These are phyloP conservation scores for Mycena floridula DNA, from an alignment of 768 basidiomycete genomes.

Conservation along the genomic window DNA sequence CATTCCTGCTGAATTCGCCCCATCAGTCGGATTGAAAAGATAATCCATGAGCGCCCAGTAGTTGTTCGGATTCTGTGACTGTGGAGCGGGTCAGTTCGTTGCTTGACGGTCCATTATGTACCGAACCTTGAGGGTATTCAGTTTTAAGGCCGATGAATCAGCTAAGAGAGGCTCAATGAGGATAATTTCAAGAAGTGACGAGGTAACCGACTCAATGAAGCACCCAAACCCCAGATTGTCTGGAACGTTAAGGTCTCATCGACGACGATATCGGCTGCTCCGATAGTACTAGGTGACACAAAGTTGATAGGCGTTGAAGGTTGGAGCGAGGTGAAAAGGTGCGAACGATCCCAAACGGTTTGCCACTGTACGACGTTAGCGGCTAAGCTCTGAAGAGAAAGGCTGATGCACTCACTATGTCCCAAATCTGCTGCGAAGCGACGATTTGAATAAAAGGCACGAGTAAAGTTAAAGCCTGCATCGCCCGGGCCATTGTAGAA, in stretches of 20 bases:
- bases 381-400: slow-evolving; percentile 5
- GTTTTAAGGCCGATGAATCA: slow-evolving; percentile 59
- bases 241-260: slow-evolving; percentile 51
- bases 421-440: slow-evolving; percentile 48
- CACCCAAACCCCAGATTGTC: slow-evolving; percentile 62
- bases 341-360: slow-evolving; percentile 47
- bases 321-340: slow-evolving; percentile 43
- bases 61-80: slow-evolving; percentile 16
- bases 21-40: slow-evolving; percentile 24
- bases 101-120: neutral
- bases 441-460: slow-evolving; percentile 13
- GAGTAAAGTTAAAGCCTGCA: neutral
- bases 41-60: slow-evolving; percentile 21
- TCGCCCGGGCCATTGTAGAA: too few species aligned
- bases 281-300: slow-evolving; percentile 46
- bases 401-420: slow-evolving; percentile 31
- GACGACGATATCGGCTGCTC: slow-evolving; percentile 57
- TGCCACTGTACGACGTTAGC: slow-evolving; percentile 40
- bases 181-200: slow-evolving; percentile 1
- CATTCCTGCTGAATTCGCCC: slow-evolving; percentile 21
- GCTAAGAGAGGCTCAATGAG: slow-evolving; percentile 30
- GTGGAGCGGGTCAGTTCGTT: neutral
- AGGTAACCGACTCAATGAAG: slow-evolving; percentile 45
- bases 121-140: slow-evolving; percentile 64
- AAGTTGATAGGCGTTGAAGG: slow-evolving; percentile 52